Evolutionary conservation across 768 basidiomycete genomes (phyloP), one percentile per base, ranked within the genome.

Genomic region (Auricularia auricula-judae): DNA sequence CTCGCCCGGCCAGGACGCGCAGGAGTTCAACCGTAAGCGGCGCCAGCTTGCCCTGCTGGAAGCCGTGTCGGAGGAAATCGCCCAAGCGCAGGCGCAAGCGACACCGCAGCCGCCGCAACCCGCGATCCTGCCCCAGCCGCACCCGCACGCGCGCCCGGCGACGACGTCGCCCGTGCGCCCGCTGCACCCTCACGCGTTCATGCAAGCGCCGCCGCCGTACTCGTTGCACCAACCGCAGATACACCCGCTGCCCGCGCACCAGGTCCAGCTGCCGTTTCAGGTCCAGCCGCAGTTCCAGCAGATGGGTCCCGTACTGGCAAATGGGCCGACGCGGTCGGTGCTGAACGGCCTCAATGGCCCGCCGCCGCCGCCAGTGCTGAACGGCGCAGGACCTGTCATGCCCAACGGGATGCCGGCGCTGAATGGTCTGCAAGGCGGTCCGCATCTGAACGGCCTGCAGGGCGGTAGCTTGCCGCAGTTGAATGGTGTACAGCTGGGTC

Each of bases 41-140:
- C 84, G 84, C 72, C 89, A 86, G 68, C 77, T 87, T 33, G 88
- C 88, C 2, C 76, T 91, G 65, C 76, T 89, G 11, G 88, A 91
- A 71, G 78, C 82, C 14, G 84, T 90, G 42, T 87, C 85, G 0
- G 84, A 86, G 69, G 88, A 91, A 72, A 88, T 89, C 3, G 86
- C 85, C 4, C 79, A 81, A 66, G 80, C 86, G 79, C 80, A 83
- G 33, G 79, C 83, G 65, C 75, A 70, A 65, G 71, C 75, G 65
- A 68, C 62, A 63, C 72, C 21, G 71, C 76, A 43, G 74, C 74
- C 34, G 74, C 75, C 42, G 29, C 29, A 29, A 29, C 29, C 29
- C 2, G 29, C 29, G 29, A 29, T 29, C 29, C 29, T 29, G 29
- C 29, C 29, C 29, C 29, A 29, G 29, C 29, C 2, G 67, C 71